A percentile compares a stretch with the other conserved stretches of the same genome.
Evolutionary conservation across 345 rosid genomes (phyloP).

Genomic region (Xanthoceras sorbifolium): DNA sequence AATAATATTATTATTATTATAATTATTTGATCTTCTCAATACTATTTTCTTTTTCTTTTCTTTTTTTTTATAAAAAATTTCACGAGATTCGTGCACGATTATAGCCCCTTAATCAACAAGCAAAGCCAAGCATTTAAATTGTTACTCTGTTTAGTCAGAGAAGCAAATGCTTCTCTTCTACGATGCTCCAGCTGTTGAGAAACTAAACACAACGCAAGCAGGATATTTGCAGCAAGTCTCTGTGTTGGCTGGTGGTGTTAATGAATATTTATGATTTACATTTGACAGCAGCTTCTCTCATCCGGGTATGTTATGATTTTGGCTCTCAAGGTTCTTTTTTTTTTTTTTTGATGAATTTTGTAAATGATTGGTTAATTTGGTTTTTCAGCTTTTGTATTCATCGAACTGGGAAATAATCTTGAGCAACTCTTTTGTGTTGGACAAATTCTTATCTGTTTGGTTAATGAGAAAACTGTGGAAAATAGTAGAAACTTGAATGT

Average conservation of each 20-base stretch:
- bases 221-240: too few species aligned
- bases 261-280: too few species aligned
- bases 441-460: slow-evolving; percentile 17
- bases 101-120: not conserved
- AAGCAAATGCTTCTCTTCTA: slow-evolving; percentile 28
- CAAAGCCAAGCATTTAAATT: slow-evolving; percentile 6
- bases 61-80: too few species aligned
- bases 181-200: slow-evolving; percentile 37
- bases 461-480: slow-evolving; percentile 14
- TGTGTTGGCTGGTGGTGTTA: too few species aligned
- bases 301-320: slow-evolving; percentile 35
- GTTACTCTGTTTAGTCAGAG: not conserved
- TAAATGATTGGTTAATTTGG: not conserved
- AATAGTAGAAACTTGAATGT: not conserved
- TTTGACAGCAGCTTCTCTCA: slow-evolving; percentile 10
- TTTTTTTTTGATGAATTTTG: not conserved
- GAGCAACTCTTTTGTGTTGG: too few species aligned
- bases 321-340: slow-evolving; percentile 4
- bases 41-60: not conserved
- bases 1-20: not conserved
- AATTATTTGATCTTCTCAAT: slow-evolving; percentile 1
- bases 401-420: too few species aligned
- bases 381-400: not conserved
- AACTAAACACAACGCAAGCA: too few species aligned
- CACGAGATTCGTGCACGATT: slow-evolving; percentile 41